Evolutionary conservation across 2,329 filamentous ascomycete species (phyloP).

Genomic region (Fusarium foetens): DNA sequence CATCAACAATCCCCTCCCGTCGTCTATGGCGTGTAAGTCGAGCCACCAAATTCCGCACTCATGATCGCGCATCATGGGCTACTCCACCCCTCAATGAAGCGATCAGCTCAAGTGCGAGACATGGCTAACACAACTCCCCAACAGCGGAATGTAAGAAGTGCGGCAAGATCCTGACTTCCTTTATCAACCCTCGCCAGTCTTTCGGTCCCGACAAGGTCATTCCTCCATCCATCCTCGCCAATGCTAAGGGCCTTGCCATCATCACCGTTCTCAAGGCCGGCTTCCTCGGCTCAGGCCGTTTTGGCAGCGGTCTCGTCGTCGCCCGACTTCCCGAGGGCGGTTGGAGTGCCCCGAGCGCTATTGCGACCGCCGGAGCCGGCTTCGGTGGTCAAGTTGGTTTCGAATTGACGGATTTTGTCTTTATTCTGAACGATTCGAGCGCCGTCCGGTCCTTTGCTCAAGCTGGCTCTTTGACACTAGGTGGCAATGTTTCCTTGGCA

Average conservation of each 20-base stretch:
- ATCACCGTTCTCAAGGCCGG: constrained; percentile 89
- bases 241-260: constrained; percentile 90
- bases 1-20: constrained; percentile 73
- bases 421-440: constrained; percentile 91
- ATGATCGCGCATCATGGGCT: constrained; percentile 37
- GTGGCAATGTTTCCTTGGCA: constrained; percentile 95
- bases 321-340: constrained; percentile 79
- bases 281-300: constrained; percentile 83
- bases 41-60: constrained; percentile 5
- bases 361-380: constrained; percentile 82
- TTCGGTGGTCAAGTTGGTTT: constrained; percentile 89
- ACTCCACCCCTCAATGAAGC: constrained; percentile 27
- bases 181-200: constrained; percentile 90
- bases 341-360: constrained; percentile 85
- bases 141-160: constrained; percentile 97
- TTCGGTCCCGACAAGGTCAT: constrained; percentile 99
- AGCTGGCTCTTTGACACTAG: constrained; percentile 88
- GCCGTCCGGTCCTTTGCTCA: constrained; percentile 96
- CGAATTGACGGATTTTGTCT: constrained; percentile 94
- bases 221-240: constrained; percentile 86
- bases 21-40: constrained; percentile 74
- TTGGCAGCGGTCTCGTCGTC: constrained; percentile 84
- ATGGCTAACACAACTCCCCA: constrained; percentile 19
- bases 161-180: constrained; percentile 93
- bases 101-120: constrained; percentile 5